A percentile compares a stretch with the other conserved stretches of the same genome.
Evolutionary conservation across 306 rosid species (phyloP).

Genomic region (Delonix regia): DNA sequence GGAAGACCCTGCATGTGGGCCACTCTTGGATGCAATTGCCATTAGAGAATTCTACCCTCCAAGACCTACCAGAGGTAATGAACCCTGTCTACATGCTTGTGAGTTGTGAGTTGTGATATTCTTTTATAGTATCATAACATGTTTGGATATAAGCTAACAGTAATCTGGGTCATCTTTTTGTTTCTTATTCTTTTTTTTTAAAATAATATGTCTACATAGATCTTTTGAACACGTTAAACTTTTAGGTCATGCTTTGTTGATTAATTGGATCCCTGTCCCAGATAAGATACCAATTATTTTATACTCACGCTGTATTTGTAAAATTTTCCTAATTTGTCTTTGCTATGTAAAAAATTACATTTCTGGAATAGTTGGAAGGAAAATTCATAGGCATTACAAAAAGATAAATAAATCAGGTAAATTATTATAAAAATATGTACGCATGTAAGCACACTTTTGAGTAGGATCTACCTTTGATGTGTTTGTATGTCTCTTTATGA

Average conservation of each 20-base stretch:
- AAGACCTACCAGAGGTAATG: constrained; percentile 73
- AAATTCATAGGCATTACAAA: not conserved
- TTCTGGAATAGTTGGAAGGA: not conserved
- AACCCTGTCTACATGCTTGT: constrained; percentile 9
- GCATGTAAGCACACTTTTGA: not conserved
- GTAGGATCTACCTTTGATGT: not conserved
- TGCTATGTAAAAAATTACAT: not conserved
- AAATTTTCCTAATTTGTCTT: not conserved
- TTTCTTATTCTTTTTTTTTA: not conserved
- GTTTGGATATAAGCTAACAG: not conserved
- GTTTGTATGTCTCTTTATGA: not conserved
- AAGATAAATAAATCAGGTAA: not conserved
- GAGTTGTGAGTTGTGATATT: constrained; percentile 2
- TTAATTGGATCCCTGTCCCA: not conserved
- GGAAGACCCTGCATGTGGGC: constrained; percentile 93
- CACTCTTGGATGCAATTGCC: constrained; percentile 91
- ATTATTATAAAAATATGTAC: not conserved
- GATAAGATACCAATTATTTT: not conserved
- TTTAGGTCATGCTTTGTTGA: constrained; percentile 4
- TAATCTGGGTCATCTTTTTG: not conserved
- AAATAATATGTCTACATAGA: not conserved
- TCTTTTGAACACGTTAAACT: constrained; percentile 19
- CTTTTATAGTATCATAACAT: not conserved
- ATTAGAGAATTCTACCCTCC: constrained; percentile 78
- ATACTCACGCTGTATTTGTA: not conserved